Evolutionary conservation across 495 filamentous ascomycete genomes (phyloP), one percentile per base, ranked within the genome.

Genomic region (Staphylotrichum longicolle): DNA sequence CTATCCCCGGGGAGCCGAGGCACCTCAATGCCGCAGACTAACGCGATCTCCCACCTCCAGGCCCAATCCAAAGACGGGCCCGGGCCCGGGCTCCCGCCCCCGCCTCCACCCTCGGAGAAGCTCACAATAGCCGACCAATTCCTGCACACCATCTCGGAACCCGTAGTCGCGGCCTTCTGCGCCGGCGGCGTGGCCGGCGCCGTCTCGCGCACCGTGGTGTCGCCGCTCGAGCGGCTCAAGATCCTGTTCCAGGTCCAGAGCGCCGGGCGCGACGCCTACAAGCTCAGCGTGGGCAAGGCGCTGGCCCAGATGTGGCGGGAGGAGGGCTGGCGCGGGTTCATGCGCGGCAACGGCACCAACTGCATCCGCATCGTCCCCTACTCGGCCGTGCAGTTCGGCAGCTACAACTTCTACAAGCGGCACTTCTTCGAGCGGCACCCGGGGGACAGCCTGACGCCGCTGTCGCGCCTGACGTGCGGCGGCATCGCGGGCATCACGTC

Each of bases 321-420:
- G 70, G 94, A 98, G 77, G 94, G 94, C 27, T 96, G 91, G 90
- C 85, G 84, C 71, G 94, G 94, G 3, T 93, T 96, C 67, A 92
- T 98, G 92, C 84, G 91, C 63, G 94, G 94, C 35, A 98, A 98
- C 71, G 94, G 94, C 57, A 96, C 92, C 48, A 98, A 98, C 75
- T 98, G 94, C 77, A 91, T 98, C 68, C 89, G 94, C 53, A 98
- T 98, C 57, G 90, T 98, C 45, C 94, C 94, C 11, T 98, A 98
- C 74, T 96, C 92, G 45, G 94, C 94, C 1, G 94, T 98, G 30
- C 94, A 98, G 72, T 98, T 98, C 76, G 91, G 93, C 45, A 93
- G 91, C 69, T 98, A 98, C 74, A 97, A 93, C 70, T 88, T 98
- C 64, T 98, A 98, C 74, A 97, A 96, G 37, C 59, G 78, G 63